Evolutionary conservation across 2,329 filamentous ascomycete genomes (phyloP), one percentile per base, ranked within the genome.

Genomic region (Fusarium coicis): DNA sequence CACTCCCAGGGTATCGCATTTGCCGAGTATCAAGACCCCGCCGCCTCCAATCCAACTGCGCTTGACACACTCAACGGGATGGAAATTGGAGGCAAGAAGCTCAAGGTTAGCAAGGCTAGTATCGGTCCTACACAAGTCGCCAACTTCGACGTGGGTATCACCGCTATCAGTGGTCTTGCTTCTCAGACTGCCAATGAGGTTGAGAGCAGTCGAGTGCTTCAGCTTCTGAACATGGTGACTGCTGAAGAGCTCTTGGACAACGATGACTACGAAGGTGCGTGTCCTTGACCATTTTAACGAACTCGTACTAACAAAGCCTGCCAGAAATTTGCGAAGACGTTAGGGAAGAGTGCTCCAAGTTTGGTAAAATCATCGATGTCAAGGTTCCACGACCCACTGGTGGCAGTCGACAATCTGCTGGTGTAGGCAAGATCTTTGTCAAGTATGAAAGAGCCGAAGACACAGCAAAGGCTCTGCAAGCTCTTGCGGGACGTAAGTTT

Each of bases 151-250:
- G 97, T 98, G 88, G 94, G 96, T 62, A 96, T 99, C 71, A 97
- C 96, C 76, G 96, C 96, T 72, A 98, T 99, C 91, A 97, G 95
- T 56, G 95, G 98, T 89, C 93, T 99, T 77, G 96, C 96, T 42
- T 95, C 96, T 65, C 97, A 96, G 26, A 94, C 92, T 7, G 93
- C 93, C 42, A 88, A 88, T 63, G 93, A 95, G 68, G 86, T 93
- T 39, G 95, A 97, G 76, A 91, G 92, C 68, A 93, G 93, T 74
- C 90, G 93, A 63, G 96, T 99, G 21, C 82, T 99, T 68, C 96
- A 97, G 83, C 86, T 99, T 70, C 89, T 99, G 79, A 99, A 99
- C 85, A 99, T 99, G 96, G 96, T 99, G 40, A 99, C 96, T 0
- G 88, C 95, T 0, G 96, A 99, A 77, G 96, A 99, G 83, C 86